Evolutionary conservation across 192 early-diverging fungal genomes (phyloP).

Genomic region (Backusella macrospora): DNA sequence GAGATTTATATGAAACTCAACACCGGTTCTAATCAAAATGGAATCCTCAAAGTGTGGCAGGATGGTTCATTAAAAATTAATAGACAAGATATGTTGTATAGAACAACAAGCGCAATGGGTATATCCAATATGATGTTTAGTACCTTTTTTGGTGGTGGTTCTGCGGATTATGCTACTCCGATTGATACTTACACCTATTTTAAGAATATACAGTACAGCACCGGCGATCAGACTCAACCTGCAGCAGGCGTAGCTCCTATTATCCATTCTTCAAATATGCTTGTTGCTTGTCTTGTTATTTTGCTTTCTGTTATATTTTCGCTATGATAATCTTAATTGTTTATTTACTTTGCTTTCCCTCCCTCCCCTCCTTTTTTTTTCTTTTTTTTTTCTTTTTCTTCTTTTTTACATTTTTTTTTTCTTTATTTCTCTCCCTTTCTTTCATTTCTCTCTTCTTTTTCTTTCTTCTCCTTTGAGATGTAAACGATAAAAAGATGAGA

Average conservation of each 20-base stretch:
- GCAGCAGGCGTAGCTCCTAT: neutral
- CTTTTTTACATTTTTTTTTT: neutral
- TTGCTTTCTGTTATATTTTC: neutral
- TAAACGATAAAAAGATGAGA: too few species aligned
- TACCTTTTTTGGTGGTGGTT: conserved; percentile 52
- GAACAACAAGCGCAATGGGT: conserved; percentile 42
- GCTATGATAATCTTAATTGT: neutral
- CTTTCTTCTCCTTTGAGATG: too few species aligned
- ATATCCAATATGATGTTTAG: conserved; percentile 51
- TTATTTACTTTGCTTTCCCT: too few species aligned
- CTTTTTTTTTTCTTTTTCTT: neutral
- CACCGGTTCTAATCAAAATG: conserved; percentile 36
- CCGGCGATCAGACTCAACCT: conserved; percentile 29
- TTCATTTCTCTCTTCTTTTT: too few species aligned
- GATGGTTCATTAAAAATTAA: conserved; percentile 38
- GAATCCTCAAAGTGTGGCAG: conserved; percentile 41
- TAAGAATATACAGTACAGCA: conserved; percentile 42
- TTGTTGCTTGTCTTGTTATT: neutral
- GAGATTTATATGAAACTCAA: conserved; percentile 47
- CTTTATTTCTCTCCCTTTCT: neutral
- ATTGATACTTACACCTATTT: conserved; percentile 40
- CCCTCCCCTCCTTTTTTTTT: neutral
- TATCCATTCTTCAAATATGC: neutral
- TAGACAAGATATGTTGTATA: conserved; percentile 39
- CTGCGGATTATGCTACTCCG: conserved; percentile 41